Base-by-base conservation (phyloP, 371 early-diverging fungal genomes). In the Syncephalastrum contaminatum region DNA sequence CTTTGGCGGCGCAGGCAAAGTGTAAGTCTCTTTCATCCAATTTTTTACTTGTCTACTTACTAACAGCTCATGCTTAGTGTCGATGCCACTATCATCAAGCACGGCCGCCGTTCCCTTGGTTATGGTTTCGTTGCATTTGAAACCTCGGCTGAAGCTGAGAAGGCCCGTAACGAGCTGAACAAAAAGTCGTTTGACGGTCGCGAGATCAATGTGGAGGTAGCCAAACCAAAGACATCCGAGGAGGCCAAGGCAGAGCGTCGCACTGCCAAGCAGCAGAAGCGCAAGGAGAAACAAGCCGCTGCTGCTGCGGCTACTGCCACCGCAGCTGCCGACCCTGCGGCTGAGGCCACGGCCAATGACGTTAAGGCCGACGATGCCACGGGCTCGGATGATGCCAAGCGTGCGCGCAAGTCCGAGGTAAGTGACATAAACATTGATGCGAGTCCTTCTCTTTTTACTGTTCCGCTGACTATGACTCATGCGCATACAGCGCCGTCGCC, bases 61-160 rank as follows among this genome's bases (percentile, higher is more conserved):
- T 12, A 8, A 30, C 36, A n/a, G 19, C 20, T 48, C 20, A 3
- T 39, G n/a, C 8, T n/a, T 58, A 72, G 75, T 48, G 48, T 62
- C 56, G 81, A 84, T 47, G 90, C 88, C 30, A 85, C 85, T 54
- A 80, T 95, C 51, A 88, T 95, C 65, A 85, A 79, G 52, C 86
- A 88, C 44, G 82, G 86, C 30, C 68, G 73, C 44, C 89, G 92
- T 59, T 90, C 93, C 18, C 82, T 88, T 54, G 95, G 93, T 44
- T 96, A 89, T 72, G 97, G 95, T n/a, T 97, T 96, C 67, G 90
- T 96, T 18, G 81, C 92, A 42, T 96, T 87, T 69, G 86, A 75
- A 48, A 87, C 85, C 19, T 76, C 82, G 40, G 88, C 70, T 36
- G 88, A 89, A 43, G 90, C 88, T 50, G 69, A 86, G 57, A 80